Base-by-base conservation (phyloP, 305 asterid genomes). In the Rubia balearica region DNA sequence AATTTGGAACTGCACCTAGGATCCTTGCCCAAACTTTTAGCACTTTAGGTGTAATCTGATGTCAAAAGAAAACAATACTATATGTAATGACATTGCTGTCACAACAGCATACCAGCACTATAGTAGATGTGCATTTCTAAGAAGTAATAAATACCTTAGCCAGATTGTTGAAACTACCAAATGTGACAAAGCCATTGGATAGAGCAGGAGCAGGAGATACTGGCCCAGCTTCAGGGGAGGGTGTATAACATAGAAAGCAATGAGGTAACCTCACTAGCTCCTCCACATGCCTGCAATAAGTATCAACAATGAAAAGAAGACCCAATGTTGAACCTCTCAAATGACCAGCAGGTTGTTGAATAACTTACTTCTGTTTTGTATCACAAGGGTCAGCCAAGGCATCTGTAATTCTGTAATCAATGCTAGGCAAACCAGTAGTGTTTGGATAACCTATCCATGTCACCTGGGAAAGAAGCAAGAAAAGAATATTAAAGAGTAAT, bases 391-490 rank as follows among this genome's bases (percentile, higher is more conserved):
- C 99, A 64, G 91, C 97, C 76, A 86, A 82, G 53, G 92, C 82
- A 83, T 95, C 98, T 55, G 96, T 82, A 72, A 95, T 90, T 86
- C 98, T 86, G 84, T 92, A 95, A 82, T 95, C 99, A 73, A 95
- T 85, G 76, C 96, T 82, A 68, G 96, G 99, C 83, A 95, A 85
- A 75, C 98, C 98, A 73, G 99, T 92, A 59, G 98, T 95, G 78
- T 95, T 95, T 68, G 99, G 98, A 83, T 95, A 92, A 78, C 99
- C 99, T 80, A 95, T 95, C 99, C 99, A 95, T 68, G 99, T 95
- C 74, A 90, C 99, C 99, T 95, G 77, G 67, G 38, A 55, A 76
- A 81, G 67, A 72, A 73, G 61, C 77, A 81, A 71, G 70, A 42
- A 62, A 76, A 77, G 42, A 13, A 48, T 16, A 7, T 53, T 16